phyloP scores from a whole-genome alignment of 2,329 filamentous ascomycete genomes.

The Simplicillium sp. region DNA sequence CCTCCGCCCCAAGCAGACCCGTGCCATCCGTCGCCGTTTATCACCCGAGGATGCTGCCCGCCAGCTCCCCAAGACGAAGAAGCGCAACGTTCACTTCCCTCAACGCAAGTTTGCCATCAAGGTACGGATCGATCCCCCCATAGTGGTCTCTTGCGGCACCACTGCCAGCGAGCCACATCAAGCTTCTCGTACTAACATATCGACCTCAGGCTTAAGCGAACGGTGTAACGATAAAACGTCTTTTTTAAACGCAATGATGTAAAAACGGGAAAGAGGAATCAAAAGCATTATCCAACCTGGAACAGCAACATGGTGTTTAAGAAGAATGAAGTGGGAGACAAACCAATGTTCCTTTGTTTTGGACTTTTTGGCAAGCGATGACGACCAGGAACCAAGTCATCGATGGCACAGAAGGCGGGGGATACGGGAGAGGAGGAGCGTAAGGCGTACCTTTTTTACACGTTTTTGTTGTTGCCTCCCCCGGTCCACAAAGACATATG shows the following conservation, averaged over 20 bases:
- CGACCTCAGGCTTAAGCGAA: neutral
- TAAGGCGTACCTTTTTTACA: no score
- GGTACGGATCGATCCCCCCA: constrained; percentile 42
- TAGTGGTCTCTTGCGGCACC: neutral
- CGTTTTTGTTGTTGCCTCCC: no score
- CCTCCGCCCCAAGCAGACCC: constrained; percentile 96
- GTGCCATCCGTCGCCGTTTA: constrained; percentile 92
- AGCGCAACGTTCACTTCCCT: constrained; percentile 92
- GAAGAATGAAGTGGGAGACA: no score
- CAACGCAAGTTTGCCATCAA: constrained; percentile 99
- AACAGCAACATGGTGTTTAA: no score
- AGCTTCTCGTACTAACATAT: no score
- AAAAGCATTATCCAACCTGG: neutral
- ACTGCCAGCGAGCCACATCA: no score
- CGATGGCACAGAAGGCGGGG: no score
- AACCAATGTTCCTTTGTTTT: no score
- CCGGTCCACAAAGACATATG: no score
- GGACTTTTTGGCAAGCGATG: no score
- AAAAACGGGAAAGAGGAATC: neutral
- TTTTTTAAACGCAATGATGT: neutral
- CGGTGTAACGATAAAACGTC: neutral
- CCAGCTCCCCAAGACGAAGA: constrained; percentile 90
- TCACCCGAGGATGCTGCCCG: constrained; percentile 81
- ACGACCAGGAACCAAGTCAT: no score
- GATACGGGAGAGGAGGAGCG: no score